These are phyloP conservation scores for Globisporangium paddicum DNA, from an alignment of 352 stramenopile species.

Conservation along the genomic window DNA sequence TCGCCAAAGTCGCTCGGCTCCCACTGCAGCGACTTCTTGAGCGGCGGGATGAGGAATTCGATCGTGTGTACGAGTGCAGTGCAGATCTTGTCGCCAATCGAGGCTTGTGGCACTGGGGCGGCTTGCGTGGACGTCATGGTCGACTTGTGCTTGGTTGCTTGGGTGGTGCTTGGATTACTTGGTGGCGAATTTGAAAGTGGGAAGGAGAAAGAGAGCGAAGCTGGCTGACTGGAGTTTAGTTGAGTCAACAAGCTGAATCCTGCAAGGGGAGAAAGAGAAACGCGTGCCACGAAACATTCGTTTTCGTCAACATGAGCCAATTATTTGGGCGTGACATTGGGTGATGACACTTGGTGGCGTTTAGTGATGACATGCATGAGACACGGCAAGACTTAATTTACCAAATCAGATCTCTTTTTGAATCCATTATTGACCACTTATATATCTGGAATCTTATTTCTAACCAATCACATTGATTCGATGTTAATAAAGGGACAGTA, in stretches of 20 bases:
- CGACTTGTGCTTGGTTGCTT: neutral
- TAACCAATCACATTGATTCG: too few relatives aligned
- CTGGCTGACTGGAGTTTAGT: neutral
- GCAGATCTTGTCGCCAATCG: neutral
- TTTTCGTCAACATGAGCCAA: neutral
- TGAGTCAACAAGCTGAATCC: neutral
- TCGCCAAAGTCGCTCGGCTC: slow-evolving; percentile 6
- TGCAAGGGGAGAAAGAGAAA: neutral
- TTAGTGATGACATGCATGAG: too few relatives aligned
- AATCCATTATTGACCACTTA: too few relatives aligned
- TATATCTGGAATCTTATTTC: too few relatives aligned
- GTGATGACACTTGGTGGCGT: too few relatives aligned
- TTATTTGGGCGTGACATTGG: too few relatives aligned
- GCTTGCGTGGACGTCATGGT: neutral
- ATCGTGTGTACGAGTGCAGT: neutral
- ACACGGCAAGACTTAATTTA: too few relatives aligned
- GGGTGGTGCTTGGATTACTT: neutral
- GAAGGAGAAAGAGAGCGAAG: neutral
- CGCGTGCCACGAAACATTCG: neutral
- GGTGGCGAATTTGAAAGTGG: neutral
- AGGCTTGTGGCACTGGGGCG: neutral
- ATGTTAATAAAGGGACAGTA: too few relatives aligned
- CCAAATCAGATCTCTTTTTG: too few relatives aligned
- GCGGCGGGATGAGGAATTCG: neutral
- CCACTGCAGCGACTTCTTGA: neutral